Evolutionary conservation across 768 basidiomycete genomes (phyloP).

Genomic region (Agaricus sinodeliciosus): DNA sequence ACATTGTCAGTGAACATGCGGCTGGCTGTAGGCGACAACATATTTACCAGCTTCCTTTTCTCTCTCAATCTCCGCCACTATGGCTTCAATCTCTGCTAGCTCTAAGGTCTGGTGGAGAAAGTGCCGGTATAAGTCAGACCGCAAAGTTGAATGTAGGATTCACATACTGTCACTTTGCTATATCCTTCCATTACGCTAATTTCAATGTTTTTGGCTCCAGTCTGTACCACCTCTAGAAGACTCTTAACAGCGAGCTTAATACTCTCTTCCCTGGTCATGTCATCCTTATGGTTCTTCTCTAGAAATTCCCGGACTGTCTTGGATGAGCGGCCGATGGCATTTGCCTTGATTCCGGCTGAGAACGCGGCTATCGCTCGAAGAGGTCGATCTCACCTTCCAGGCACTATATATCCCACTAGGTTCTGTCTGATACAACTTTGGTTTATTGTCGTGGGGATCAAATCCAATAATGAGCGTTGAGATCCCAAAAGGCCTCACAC

Average conservation of each 20-base stretch:
- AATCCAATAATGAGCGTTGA: constrained; percentile 96
- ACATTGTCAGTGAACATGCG: not conserved
- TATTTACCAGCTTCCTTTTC: constrained; percentile 91
- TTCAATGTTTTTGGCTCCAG: constrained; percentile 99
- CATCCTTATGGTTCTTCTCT: constrained; percentile 96
- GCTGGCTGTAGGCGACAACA: not conserved
- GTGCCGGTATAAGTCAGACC: not conserved
- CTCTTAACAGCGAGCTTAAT: constrained; percentile 95
- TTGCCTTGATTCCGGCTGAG: constrained; percentile 53
- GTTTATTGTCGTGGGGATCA: constrained; percentile 84
- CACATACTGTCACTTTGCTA: constrained; percentile 79
- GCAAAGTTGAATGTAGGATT: not conserved
- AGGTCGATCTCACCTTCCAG: constrained; percentile 71
- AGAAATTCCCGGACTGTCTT: constrained; percentile 98
- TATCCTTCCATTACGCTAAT: constrained; percentile 97
- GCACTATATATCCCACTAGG: constrained; percentile 97
- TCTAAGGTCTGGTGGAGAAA: constrained; percentile 62
- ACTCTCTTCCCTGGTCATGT: constrained; percentile 79
- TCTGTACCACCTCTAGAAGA: constrained; percentile 95
- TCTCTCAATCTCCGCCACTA: constrained; percentile 89
- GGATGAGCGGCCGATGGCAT: constrained; percentile 95
- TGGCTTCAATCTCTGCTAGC: constrained; percentile 80
- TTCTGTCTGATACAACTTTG: constrained; percentile 93
- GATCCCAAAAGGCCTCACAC: constrained; percentile 96
- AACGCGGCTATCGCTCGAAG: not conserved